Base-by-base conservation (phyloP, 371 early-diverging fungal species). In the Mortierella sp. region DNA sequence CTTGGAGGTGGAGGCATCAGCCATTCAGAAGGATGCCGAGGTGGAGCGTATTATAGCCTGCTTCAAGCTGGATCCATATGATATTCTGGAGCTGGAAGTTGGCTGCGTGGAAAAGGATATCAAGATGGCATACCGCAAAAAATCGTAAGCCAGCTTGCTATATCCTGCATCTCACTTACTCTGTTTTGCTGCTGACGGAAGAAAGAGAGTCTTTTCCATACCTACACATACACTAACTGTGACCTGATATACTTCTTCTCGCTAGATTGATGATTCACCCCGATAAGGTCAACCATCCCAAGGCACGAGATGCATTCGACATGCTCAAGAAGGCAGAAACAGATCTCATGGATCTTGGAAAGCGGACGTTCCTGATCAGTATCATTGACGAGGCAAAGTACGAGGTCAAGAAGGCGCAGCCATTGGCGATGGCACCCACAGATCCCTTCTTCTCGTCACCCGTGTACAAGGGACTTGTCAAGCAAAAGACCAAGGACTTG, bases 301-400 rank as follows among this genome's bases (percentile, higher is more conserved):
- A 90, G 19, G 97, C 98, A 7, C 91, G 93, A 72, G 96, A 96
- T 52, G 96, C 97, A 0, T 98, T 98, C 83, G 94, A 95, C 34
- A 73, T 94, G 70, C 89, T 98, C n/a, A 97, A 97, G 79, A 93
- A 94, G 82, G 97, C 97, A 28, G 96, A 96, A 87, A 90, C 91
- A 0, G 94, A 95, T 76, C 89, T 97, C 45, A 91, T 91, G 86
- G 96, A 96, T 79, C 91, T 94, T 34, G 90, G 87, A 0, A 92
- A 92, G 65, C 89, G 95, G 38, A 80, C 87, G 38, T 91, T 91
- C 57, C 87, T 96, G 50, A 82, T 78, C 76, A 80, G 89, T n/a
- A 89, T 94, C 57, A 90, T 94, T 44, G 92, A 90, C 65, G 96
- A 95, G 80, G 95, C 96, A 7, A 91, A 94, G 68, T 90, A 90